These are phyloP conservation scores for Fraxinus albicans DNA, from an alignment of 305 asterid genomes.

Conservation along the genomic window DNA sequence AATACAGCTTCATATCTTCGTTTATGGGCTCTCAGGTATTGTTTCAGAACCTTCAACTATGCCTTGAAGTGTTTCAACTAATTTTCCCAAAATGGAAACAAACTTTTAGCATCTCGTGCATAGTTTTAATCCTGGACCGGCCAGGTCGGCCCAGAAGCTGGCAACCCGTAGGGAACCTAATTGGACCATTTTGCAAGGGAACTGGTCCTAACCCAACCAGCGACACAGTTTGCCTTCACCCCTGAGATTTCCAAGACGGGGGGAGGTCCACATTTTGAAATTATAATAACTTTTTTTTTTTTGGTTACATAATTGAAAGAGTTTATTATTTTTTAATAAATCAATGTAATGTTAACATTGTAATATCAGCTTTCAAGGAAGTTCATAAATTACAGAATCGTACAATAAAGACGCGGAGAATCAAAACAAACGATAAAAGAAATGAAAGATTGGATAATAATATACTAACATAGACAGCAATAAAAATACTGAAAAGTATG, in stretches of 20 bases:
- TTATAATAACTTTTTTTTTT: background rate
- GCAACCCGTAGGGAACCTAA: background rate
- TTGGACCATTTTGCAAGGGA: background rate
- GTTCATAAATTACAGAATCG: background rate
- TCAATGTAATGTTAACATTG: background rate
- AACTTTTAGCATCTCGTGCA: background rate
- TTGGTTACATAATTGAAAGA: background rate
- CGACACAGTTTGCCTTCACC: background rate
- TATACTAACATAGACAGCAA: background rate
- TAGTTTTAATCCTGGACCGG: background rate
- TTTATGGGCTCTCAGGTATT: constrained; percentile 95
- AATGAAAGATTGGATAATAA: background rate
- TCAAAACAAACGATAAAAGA: background rate
- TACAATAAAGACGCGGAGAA: background rate
- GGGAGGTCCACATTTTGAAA: too few relatives aligned
- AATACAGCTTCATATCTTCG: constrained; percentile 98
- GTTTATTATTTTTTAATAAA: background rate
- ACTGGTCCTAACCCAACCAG: background rate
- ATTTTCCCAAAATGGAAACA: background rate
- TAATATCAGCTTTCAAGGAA: background rate
- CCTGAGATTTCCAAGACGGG: background rate
- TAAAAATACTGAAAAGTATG: background rate
- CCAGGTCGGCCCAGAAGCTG: background rate
- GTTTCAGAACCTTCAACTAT: constrained; percentile 15
- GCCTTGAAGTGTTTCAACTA: constrained; percentile 8